These are phyloP conservation scores for Pseudogymnoascus pannorum DNA, from an alignment of 2,329 filamentous ascomycete genomes.

Conservation along the genomic window DNA sequence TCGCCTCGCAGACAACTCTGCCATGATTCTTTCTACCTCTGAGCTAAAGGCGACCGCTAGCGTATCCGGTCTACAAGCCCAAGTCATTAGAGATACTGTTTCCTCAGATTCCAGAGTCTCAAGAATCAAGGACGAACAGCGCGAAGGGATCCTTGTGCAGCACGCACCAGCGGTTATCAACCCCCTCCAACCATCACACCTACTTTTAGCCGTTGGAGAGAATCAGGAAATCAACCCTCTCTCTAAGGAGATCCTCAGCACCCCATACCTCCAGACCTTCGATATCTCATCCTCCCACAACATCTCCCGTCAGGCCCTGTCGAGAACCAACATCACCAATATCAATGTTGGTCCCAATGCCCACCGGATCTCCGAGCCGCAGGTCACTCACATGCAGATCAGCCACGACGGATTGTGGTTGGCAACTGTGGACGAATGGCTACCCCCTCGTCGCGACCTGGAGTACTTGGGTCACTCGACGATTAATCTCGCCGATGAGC, in stretches of 20 bases:
- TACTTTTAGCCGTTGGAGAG: slow-evolving; percentile 62
- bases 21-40: slow-evolving; percentile 82
- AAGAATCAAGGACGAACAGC: slow-evolving; percentile 34
- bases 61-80: slow-evolving; percentile 72
- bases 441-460: slow-evolving; percentile 62
- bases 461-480: slow-evolving; percentile 46
- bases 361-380: slow-evolving; percentile 66
- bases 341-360: slow-evolving; percentile 68
- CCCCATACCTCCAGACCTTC: slow-evolving; percentile 72
- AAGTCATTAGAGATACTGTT: slow-evolving; percentile 42
- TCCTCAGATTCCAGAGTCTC: slow-evolving; percentile 47
- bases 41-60: slow-evolving; percentile 81
- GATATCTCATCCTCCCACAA: slow-evolving; percentile 74
- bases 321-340: slow-evolving; percentile 79
- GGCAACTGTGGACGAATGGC: slow-evolving; percentile 87
- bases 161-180: slow-evolving; percentile 54
- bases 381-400: slow-evolving; percentile 66
- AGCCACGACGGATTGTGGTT: slow-evolving; percentile 82
- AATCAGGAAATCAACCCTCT: slow-evolving; percentile 50
- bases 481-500: slow-evolving; percentile 39
- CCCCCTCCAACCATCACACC: slow-evolving; percentile 52
- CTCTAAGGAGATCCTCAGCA: slow-evolving; percentile 41
- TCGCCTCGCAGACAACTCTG: slow-evolving; percentile 84
- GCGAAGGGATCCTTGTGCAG: slow-evolving; percentile 23
- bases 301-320: slow-evolving; percentile 78